Evolutionary conservation across 2,329 filamentous ascomycete genomes (phyloP).

Genomic region (Sporothrix mexicana): DNA sequence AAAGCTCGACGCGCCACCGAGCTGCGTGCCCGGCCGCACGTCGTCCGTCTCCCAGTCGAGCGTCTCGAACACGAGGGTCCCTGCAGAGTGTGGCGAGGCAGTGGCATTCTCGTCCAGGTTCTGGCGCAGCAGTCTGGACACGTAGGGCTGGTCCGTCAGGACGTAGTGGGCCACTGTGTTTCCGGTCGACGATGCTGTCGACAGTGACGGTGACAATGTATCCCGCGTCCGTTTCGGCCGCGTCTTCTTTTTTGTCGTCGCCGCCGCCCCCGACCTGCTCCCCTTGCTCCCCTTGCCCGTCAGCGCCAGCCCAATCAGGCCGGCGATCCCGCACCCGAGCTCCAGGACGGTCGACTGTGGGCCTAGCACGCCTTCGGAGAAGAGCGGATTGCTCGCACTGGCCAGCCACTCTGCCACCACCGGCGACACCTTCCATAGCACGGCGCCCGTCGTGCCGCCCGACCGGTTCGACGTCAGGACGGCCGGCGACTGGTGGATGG

Average conservation of each 20-base stretch:
- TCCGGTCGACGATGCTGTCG: background rate
- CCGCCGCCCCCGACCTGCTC: background rate
- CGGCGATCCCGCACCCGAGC: conserved; percentile 86
- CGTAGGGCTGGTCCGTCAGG: conserved; percentile 88
- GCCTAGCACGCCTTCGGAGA: conserved; percentile 54
- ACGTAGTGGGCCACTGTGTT: conserved; percentile 66
- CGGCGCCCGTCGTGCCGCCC: conserved; percentile 64
- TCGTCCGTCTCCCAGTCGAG: conserved; percentile 84
- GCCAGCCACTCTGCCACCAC: conserved; percentile 81
- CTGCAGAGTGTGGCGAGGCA: conserved; percentile 27
- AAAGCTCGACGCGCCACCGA: conserved; percentile 55
- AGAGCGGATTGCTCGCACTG: conserved; percentile 66
- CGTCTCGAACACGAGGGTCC: conserved; percentile 59
- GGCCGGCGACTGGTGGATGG: conserved; percentile 81
- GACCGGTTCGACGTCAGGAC: conserved; percentile 77
- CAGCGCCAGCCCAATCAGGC: conserved; percentile 74
- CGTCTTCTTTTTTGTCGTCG: background rate
- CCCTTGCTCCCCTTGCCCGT: conserved; percentile 48
- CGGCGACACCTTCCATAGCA: conserved; percentile 91
- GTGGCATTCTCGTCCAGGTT: conserved; percentile 77
- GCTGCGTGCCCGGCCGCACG: conserved; percentile 50
- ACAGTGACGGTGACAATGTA: background rate
- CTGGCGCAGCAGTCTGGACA: conserved; percentile 73
- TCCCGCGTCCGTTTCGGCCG: background rate
- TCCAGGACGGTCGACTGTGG: conserved; percentile 70